Evolutionary conservation across 768 basidiomycete genomes (phyloP), one percentile per base, ranked within the genome.

Genomic region (Agaricus blazei): DNA sequence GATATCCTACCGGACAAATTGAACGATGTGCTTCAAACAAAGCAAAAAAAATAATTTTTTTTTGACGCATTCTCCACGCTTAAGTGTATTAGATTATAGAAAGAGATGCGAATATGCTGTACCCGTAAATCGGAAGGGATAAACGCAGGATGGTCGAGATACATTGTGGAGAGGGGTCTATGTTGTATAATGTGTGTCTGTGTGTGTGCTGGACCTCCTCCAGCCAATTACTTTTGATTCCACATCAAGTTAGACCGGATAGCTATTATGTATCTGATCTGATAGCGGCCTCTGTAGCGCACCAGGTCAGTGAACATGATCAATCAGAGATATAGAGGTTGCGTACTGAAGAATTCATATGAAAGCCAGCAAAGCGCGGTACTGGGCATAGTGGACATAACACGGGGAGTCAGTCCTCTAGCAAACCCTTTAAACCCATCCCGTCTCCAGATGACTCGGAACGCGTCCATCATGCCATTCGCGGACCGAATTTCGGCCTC

Each of bases 331-430:
- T 54, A 38, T 23, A 52, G 34, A 31, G 12, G 47, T 51, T 49
- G 85, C 94, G 74, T 68, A 96, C 94, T 97, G 81, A 97, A 97
- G 74, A 96, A 97, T 71, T 98, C 95, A 65, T 98, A 95, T 51
- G 93, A 95, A 68, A 95, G 75, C 97, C 96, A 99, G 71, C 91
- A 96, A 48, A 99, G 77, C 9, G 97, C 97, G 51, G 96, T 97
- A 67, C 91, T 94, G 5, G 97, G 97, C 85, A 98, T 91, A 64
- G 90, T 91, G 26, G 95, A 96, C 69, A 98, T 73, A 50, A 99
- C 85, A 45, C 97, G 82, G 6, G 97, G 97, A 51, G 92, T 80
- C 63, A 98, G 73, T 26, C 97, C 97, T 62, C 97, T 78, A 51
- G 78, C 75, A 64, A 98, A 93, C 0, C 97, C 97, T 65, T 76